These are phyloP conservation scores for Hanseniaspora clermontiae DNA, from an alignment of 805 yeast species.

Conservation along the genomic window DNA sequence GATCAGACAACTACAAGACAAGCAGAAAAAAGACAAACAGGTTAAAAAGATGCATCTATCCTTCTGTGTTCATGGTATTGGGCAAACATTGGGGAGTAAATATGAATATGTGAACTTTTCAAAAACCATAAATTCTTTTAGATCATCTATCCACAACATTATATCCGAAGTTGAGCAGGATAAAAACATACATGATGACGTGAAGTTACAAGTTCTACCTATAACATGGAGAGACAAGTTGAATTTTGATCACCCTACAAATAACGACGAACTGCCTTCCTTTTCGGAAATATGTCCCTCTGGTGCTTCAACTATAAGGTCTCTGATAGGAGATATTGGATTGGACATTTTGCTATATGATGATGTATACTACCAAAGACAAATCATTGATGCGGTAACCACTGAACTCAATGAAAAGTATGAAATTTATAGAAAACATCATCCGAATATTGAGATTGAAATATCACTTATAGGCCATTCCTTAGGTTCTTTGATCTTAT, in stretches of 20 bases:
- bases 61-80: slow-evolving; percentile 90
- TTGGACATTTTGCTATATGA: slow-evolving; percentile 71
- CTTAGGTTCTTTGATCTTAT: slow-evolving; percentile 71
- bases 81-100: slow-evolving; percentile 69
- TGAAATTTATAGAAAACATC: slow-evolving; percentile 41
- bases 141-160: slow-evolving; percentile 41
- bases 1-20: neutral
- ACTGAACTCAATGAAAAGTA: slow-evolving; percentile 52
- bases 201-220: slow-evolving; percentile 72
- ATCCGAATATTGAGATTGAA: slow-evolving; percentile 68
- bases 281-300: slow-evolving; percentile 62
- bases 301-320: slow-evolving; percentile 64
- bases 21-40: neutral
- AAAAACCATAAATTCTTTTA: slow-evolving; percentile 61
- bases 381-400: slow-evolving; percentile 51
- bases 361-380: slow-evolving; percentile 52
- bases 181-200: slow-evolving; percentile 35
- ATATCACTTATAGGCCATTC: slow-evolving; percentile 85
- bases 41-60: slow-evolving; percentile 35
- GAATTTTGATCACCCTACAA: slow-evolving; percentile 40
- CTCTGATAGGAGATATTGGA: slow-evolving; percentile 72
- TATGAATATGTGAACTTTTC: slow-evolving; percentile 77
- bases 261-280: slow-evolving; percentile 44
- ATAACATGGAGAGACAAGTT: slow-evolving; percentile 81
- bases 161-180: slow-evolving; percentile 34